phyloP scores from a whole-genome alignment of 2,329 filamentous ascomycete species.

The Penicillium sp. region DNA sequence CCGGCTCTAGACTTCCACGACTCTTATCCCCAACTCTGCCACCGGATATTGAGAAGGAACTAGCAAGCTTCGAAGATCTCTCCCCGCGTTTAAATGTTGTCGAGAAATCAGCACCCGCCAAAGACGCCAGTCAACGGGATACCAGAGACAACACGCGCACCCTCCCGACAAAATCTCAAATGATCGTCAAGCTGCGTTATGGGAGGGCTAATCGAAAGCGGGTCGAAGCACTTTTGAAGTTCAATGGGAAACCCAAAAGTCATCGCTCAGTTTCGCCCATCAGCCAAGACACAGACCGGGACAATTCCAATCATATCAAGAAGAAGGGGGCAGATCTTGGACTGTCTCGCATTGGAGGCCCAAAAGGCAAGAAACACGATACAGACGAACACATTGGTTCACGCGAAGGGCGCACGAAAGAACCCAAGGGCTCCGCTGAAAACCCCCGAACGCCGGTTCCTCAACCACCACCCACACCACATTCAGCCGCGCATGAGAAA shows the following conservation, averaged over 20 bases:
- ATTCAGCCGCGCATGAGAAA: slow-evolving; percentile 28
- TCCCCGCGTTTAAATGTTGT: slow-evolving; percentile 14
- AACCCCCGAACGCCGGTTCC: slow-evolving; percentile 40
- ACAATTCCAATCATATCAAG: slow-evolving; percentile 19
- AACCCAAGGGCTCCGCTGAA: slow-evolving; percentile 31
- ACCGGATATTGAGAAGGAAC: slow-evolving; percentile 55
- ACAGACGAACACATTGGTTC: slow-evolving; percentile 28
- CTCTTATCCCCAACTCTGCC: slow-evolving; percentile 62
- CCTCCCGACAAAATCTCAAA: slow-evolving; percentile 25
- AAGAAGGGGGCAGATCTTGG: slow-evolving; percentile 18
- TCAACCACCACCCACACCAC: slow-evolving; percentile 36
- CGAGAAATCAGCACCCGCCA: slow-evolving; percentile 5
- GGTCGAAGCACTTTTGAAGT: slow-evolving; percentile 50
- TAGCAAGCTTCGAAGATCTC: slow-evolving; percentile 46
- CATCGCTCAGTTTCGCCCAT: slow-evolving; percentile 27
- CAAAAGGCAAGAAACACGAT: slow-evolving; percentile 24
- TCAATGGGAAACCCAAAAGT: slow-evolving; percentile 41
- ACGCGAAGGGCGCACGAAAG: slow-evolving; percentile 38
- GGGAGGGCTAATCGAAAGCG: slow-evolving; percentile 51
- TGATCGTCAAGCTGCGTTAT: slow-evolving; percentile 55
- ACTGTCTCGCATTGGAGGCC: slow-evolving; percentile 16
- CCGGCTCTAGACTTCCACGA: slow-evolving; percentile 47
- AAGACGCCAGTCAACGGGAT: slow-evolving; percentile 7
- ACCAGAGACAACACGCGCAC: slow-evolving; percentile 9
- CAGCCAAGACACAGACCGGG: slow-evolving; percentile 22